Percentiles rank a stretch among this genome's conserved stretches.
Conservation (phyloP, 2,329 filamentous ascomycete genomes). For the Aspergillus versicolor region DNA sequence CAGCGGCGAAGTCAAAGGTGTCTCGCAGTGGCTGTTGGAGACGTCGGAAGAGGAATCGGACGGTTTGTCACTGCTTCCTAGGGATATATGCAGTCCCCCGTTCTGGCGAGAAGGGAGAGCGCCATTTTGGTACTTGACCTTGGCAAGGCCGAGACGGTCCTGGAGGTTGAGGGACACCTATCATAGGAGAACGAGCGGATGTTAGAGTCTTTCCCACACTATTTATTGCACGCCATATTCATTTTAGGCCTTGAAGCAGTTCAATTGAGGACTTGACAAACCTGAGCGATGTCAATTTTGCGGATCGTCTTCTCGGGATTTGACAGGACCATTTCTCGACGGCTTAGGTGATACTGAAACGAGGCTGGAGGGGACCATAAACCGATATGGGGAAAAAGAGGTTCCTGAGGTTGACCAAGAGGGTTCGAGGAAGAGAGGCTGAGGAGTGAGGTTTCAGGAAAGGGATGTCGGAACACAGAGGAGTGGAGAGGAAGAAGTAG, state of each 20-base stretch:
- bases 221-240: not conserved
- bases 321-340: constrained; percentile 31
- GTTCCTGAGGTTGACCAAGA: not conserved
- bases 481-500: constrained; percentile 9
- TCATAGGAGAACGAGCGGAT: constrained; percentile 13
- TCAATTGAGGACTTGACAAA: constrained; percentile 21
- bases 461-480: not conserved
- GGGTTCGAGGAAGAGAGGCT: not conserved
- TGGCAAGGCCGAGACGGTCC: constrained; percentile 89
- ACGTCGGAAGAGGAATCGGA: constrained; percentile 85
- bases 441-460: not conserved
- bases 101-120: constrained; percentile 86
- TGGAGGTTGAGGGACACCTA: constrained; percentile 93
- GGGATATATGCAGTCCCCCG: constrained; percentile 67
- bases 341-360: constrained; percentile 18
- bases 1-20: constrained; percentile 73
- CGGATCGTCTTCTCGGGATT: constrained; percentile 40
- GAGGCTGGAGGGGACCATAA: constrained; percentile 13
- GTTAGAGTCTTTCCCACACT: constrained; percentile 18
- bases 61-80: constrained; percentile 64
- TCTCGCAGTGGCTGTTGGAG: constrained; percentile 59
- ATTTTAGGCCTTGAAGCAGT: not conserved
- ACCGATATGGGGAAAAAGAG: constrained; percentile 1
- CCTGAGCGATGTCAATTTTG: constrained; percentile 44
- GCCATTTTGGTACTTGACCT: constrained; percentile 95